Conservation (phyloP, 768 basidiomycete genomes). For the Hirschioporus abietinus region DNA sequence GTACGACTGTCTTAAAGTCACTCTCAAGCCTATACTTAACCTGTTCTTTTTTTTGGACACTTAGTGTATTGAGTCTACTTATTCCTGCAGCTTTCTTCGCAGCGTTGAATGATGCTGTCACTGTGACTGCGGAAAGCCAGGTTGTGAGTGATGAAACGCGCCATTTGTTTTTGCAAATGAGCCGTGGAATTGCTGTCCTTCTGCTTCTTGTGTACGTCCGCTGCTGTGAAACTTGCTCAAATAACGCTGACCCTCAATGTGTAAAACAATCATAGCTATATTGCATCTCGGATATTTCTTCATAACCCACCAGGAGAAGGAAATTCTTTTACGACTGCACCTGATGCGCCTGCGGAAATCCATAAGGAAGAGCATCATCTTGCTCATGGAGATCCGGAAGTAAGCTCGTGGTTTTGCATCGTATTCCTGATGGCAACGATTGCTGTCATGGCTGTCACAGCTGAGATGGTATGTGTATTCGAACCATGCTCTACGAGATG, state of each 20-base stretch:
- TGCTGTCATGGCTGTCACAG: constrained; percentile 60
- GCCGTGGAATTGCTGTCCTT: constrained; percentile 59
- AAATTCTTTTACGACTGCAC: constrained; percentile 35
- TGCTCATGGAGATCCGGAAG: constrained; percentile 44
- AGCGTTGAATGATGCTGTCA: constrained; percentile 34
- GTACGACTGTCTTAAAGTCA: constrained; percentile 27
- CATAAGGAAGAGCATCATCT: constrained; percentile 33
- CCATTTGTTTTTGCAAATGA: constrained; percentile 49
- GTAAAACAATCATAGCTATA: constrained; percentile 38
- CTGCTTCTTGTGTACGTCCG: constrained; percentile 51
- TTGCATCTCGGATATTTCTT: constrained; percentile 62
- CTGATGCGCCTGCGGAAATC: constrained; percentile 31
- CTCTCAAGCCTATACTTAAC: too few relatives aligned
- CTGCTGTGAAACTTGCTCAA: background rate
- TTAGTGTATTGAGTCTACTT: constrained; percentile 56
- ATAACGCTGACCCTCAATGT: background rate
- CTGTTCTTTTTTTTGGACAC: background rate
- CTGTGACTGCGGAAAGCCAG: constrained; percentile 15
- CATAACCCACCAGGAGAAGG: constrained; percentile 65
- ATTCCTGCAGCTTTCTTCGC: constrained; percentile 67
- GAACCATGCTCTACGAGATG: background rate
- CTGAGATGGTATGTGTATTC: constrained; percentile 52
- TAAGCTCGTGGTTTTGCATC: constrained; percentile 61
- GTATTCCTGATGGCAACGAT: constrained; percentile 46
- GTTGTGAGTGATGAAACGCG: constrained; percentile 41